Base-by-base conservation (phyloP, 805 yeast genomes). In the Myxozyma melibiosi region DNA sequence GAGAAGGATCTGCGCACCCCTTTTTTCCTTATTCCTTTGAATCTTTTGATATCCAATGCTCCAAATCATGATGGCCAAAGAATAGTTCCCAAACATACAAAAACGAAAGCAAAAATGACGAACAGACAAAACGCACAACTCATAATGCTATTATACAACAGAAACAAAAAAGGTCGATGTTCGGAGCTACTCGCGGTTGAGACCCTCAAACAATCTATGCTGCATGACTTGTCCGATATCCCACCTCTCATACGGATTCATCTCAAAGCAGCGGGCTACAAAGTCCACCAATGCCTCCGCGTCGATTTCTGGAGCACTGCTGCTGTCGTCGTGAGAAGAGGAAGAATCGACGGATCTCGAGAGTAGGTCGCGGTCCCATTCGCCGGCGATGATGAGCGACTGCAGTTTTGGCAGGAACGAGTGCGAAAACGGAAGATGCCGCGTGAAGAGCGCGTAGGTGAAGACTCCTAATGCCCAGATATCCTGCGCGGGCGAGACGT, bases 391-490 rank as follows among this genome's bases (percentile, higher is more conserved):
- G 41, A 91, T 91, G 76, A 83, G 79, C 11, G 87, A 82, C 39
- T 89, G 78, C 59, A 91, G 74, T 61, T 90, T 75, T 9, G 96
- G 96, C 65, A 88, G 90, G 69, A 84, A 87, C n/a, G 80, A 80
- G 68, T 90, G 96, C 58, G 83, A 84, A 73, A 91, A 91, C 0
- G 97, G 97, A 49, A 91, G 71, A 61, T 78, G 81, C 0, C 95
- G 91, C 24, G 83, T 79, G 28, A 84, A 71, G 81, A 90, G 80
- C 1, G 95, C 84, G 70, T 82, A 90, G 3, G 86, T 65, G 61
- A 87, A 73, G 0, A 90, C 88, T 3, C 97, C 98, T 43, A 88
- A 77, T 0, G 97, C 96, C 97, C 97, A 91, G 4, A 88, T 79
- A 72, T 91, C 98, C 24, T 64, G 55, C 13, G 13, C 33, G 20